Evolutionary conservation across 1,284 basidiomycete genomes (phyloP).

Genomic region (Ustilago loliicola): DNA sequence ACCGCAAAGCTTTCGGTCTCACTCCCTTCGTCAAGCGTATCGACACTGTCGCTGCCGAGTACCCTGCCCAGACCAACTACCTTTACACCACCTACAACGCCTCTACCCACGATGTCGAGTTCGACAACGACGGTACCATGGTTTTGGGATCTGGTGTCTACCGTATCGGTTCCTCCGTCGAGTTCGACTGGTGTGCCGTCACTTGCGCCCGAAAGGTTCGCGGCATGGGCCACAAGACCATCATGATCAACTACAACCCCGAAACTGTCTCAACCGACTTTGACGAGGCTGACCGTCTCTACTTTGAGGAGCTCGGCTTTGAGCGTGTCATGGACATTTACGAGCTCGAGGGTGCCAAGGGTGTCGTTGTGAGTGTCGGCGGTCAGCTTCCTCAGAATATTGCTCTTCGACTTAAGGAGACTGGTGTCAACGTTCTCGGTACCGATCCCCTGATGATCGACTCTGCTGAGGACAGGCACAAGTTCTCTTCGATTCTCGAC

Average conservation of each 20-base stretch:
- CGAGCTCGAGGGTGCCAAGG: conserved; percentile 91
- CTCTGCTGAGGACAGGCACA: conserved; percentile 97
- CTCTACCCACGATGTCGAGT: conserved; percentile 93
- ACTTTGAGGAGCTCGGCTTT: conserved; percentile 98
- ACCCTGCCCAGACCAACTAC: conserved; percentile 98
- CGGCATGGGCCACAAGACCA: conserved; percentile 90
- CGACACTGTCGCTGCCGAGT: conserved; percentile 98
- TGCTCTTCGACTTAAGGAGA: conserved; percentile 91
- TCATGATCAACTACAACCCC: conserved; percentile 99
- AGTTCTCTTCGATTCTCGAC: conserved; percentile 97
- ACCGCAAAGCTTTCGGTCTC: conserved; percentile 87
- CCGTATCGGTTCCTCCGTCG: conserved; percentile 96
- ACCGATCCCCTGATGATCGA: conserved; percentile 97
- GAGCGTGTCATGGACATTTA: conserved; percentile 99
- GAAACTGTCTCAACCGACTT: conserved; percentile 99
- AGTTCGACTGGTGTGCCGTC: conserved; percentile 99
- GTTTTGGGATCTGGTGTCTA: conserved; percentile 99
- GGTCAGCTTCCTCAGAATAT: conserved; percentile 91
- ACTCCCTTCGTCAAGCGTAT: conserved; percentile 99
- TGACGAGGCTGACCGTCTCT: conserved; percentile 97
- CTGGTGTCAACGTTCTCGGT: conserved; percentile 91
- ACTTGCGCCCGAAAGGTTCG: conserved; percentile 93
- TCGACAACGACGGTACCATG: conserved; percentile 97
- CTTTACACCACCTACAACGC: conserved; percentile 99
- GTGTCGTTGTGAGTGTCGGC: conserved; percentile 96